These are phyloP conservation scores for Hortaea werneckii DNA, from an alignment of 2,329 filamentous ascomycete species.

Conservation along the genomic window DNA sequence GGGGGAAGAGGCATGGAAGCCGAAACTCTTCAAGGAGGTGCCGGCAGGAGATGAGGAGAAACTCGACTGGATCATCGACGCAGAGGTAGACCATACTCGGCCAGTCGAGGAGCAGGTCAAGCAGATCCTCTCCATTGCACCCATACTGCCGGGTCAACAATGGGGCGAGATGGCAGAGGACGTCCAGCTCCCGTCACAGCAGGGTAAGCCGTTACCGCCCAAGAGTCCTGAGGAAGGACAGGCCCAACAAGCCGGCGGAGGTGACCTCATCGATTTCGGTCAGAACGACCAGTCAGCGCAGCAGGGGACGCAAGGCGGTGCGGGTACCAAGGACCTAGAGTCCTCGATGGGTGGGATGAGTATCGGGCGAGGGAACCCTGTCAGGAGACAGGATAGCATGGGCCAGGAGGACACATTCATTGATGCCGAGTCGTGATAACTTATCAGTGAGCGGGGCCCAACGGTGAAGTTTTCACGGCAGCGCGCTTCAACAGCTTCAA, in stretches of 20 bases:
- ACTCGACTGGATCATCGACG: slow-evolving; percentile 90
- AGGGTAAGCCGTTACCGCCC: slow-evolving; percentile 5
- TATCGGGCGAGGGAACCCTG: slow-evolving; percentile 16
- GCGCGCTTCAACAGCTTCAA: too few relatives aligned
- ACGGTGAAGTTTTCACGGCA: too few relatives aligned
- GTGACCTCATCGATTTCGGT: slow-evolving; percentile 50
- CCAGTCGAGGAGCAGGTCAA: slow-evolving; percentile 57
- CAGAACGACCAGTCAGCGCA: slow-evolving; percentile 28
- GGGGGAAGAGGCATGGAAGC: slow-evolving; percentile 76
- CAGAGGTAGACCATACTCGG: slow-evolving; percentile 58
- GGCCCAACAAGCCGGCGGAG: slow-evolving; percentile 11
- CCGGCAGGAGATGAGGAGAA: slow-evolving; percentile 58
- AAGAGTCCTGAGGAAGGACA: not conserved
- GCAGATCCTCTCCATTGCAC: slow-evolving; percentile 78
- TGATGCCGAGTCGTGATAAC: slow-evolving; percentile 31
- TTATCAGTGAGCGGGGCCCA: too few relatives aligned
- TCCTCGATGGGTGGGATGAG: slow-evolving; percentile 3
- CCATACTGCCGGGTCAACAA: slow-evolving; percentile 67
- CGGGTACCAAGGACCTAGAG: slow-evolving; percentile 1
- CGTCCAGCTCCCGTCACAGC: slow-evolving; percentile 9
- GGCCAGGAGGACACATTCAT: slow-evolving; percentile 38
- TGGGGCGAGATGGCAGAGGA: slow-evolving; percentile 1
- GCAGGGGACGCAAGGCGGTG: slow-evolving; percentile 1
- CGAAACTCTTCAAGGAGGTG: slow-evolving; percentile 71
- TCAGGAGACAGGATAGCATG: slow-evolving; percentile 29